These are phyloP conservation scores for Volutella citrinella DNA, from an alignment of 2,329 filamentous ascomycete genomes.

Conservation along the genomic window DNA sequence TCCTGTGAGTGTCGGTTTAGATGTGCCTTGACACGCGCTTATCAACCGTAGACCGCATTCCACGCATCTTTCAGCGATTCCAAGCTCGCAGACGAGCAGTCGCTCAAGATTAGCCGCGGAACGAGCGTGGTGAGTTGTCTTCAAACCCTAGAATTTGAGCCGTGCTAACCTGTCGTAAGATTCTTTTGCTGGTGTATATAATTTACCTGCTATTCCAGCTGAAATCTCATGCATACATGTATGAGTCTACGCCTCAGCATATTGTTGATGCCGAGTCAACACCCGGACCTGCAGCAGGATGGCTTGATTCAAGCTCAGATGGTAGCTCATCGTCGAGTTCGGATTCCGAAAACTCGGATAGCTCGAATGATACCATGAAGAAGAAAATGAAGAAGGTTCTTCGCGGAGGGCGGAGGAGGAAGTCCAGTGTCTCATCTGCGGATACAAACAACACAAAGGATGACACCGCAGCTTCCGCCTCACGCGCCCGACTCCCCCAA, in stretches of 20 bases:
- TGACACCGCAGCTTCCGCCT: slow-evolving; percentile 42
- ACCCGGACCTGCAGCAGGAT: slow-evolving; percentile 78
- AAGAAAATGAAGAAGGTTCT: slow-evolving; percentile 76
- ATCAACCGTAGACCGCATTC: slow-evolving; percentile 87
- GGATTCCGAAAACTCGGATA: slow-evolving; percentile 64
- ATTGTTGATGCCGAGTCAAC: slow-evolving; percentile 90
- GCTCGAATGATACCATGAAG: slow-evolving; percentile 60
- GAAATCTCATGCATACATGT: slow-evolving; percentile 88
- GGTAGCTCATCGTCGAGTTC: slow-evolving; percentile 58
- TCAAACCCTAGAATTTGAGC: slow-evolving; percentile 7
- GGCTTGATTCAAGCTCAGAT: slow-evolving; percentile 67
- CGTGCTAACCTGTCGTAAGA: slow-evolving; percentile 36
- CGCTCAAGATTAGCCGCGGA: slow-evolving; percentile 81
- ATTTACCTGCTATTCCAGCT: slow-evolving; percentile 87
- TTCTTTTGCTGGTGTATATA: slow-evolving; percentile 77
- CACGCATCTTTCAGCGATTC: slow-evolving; percentile 76
- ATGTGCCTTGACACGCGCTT: too few relatives aligned
- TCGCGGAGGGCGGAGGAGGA: slow-evolving; percentile 66
- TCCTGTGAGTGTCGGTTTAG: slow-evolving; percentile 62
- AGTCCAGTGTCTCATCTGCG: slow-evolving; percentile 70
- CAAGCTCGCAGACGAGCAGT: slow-evolving; percentile 62
- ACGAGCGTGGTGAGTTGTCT: slow-evolving; percentile 70
- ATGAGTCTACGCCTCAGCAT: slow-evolving; percentile 87
- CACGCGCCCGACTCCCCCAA: slow-evolving; percentile 35
- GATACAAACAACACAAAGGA: slow-evolving; percentile 44